These are phyloP conservation scores for Anthostomella pinea DNA, from an alignment of 2,329 filamentous ascomycete species.

Conservation along the genomic window DNA sequence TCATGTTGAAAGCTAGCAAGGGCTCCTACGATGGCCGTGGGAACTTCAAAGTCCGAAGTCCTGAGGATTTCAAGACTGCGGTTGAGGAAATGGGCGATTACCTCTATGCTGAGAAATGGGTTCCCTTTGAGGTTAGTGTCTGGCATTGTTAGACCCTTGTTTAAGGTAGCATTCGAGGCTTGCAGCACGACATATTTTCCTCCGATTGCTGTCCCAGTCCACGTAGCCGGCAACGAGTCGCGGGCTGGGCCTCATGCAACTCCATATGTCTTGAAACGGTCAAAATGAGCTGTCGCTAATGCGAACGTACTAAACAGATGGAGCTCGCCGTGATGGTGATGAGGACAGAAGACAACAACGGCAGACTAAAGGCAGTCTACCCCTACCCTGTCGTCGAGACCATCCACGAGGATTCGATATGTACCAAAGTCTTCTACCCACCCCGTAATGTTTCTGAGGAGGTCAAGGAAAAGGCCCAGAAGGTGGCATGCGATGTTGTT, in stretches of 20 bases:
- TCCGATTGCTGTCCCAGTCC: no score
- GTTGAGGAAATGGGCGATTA: slow-evolving; percentile 66
- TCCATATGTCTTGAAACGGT: no score
- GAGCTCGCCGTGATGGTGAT: slow-evolving; percentile 95
- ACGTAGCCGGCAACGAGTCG: no score
- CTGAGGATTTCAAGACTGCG: slow-evolving; percentile 56
- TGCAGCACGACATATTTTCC: no score
- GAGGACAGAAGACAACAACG: slow-evolving; percentile 70
- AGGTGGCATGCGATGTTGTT: slow-evolving; percentile 76
- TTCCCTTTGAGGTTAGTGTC: slow-evolving; percentile 79
- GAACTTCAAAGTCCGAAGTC: slow-evolving; percentile 50
- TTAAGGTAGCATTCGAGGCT: no score
- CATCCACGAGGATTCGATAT: slow-evolving; percentile 91
- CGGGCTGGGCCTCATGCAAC: no score
- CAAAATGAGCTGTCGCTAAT: no score
- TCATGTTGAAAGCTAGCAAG: slow-evolving; percentile 89
- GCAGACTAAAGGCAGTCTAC: slow-evolving; percentile 49
- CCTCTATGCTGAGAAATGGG: slow-evolving; percentile 88
- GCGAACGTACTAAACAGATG: no score
- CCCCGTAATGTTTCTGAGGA: slow-evolving; percentile 65
- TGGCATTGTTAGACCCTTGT: no score
- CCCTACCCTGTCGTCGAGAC: slow-evolving; percentile 92
- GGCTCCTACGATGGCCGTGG: slow-evolving; percentile 90
- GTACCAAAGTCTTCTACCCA: slow-evolving; percentile 82
- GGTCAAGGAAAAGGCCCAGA: slow-evolving; percentile 64